Conservation (phyloP, 352 stramenopile species). For the Globisporangium cederbergense region DNA sequence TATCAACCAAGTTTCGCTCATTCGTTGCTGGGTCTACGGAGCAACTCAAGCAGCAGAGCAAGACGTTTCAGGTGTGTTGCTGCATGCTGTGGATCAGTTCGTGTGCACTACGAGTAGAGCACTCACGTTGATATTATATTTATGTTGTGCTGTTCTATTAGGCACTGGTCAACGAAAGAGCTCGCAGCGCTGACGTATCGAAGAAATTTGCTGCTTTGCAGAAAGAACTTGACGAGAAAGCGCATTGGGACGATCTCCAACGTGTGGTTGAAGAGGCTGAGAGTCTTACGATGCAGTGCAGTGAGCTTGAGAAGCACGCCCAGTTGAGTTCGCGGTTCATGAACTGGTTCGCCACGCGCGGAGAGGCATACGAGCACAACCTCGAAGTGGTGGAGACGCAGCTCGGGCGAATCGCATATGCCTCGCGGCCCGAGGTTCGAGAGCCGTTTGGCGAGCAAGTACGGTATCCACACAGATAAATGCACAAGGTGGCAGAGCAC, state of each 20-base stretch:
- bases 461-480: slow-evolving; percentile 26
- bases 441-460: slow-evolving; percentile 50
- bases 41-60: slow-evolving; percentile 29
- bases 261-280: slow-evolving; percentile 4
- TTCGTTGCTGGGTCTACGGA: slow-evolving; percentile 17
- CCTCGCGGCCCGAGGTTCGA: slow-evolving; percentile 34
- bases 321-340: slow-evolving; percentile 62
- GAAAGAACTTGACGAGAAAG: slow-evolving; percentile 6
- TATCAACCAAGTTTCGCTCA: slow-evolving; percentile 40
- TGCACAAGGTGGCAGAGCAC: not conserved
- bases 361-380: slow-evolving; percentile 75
- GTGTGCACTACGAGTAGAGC: not conserved
- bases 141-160: not conserved
- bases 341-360: slow-evolving; percentile 66
- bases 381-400: slow-evolving; percentile 63
- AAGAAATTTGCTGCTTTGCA: slow-evolving; percentile 15
- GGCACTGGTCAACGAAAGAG: slow-evolving; percentile 20
- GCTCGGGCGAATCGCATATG: slow-evolving; percentile 37
- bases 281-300: slow-evolving; percentile 11
- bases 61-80: slow-evolving; percentile 25
- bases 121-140: slow-evolving; percentile 1
- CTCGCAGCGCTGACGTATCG: slow-evolving; percentile 19
- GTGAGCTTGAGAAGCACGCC: slow-evolving; percentile 40
- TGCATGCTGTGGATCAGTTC: not conserved
- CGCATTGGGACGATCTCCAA: slow-evolving; percentile 17